phyloP scores from a whole-genome alignment of 148 eudicot genomes.

The Silene uniflora region DNA sequence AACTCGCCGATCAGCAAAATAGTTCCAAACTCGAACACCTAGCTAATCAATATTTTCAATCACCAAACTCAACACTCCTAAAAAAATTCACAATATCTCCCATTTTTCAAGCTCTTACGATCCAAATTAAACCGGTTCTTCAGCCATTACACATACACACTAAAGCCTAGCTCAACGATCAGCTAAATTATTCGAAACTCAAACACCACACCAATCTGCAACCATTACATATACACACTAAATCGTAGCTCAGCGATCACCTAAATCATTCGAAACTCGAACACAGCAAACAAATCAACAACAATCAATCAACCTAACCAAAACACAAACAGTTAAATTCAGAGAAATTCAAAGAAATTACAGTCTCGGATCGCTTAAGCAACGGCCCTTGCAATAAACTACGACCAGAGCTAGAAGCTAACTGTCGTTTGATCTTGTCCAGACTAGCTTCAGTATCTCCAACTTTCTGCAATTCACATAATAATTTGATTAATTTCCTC shows the following conservation, averaged over 20 bases:
- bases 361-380: slow-evolving; percentile 95
- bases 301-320: not conserved
- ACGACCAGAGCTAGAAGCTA: slow-evolving; percentile 78
- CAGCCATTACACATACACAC: not conserved
- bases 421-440: slow-evolving; percentile 89
- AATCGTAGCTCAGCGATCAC: slow-evolving; percentile 18
- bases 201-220: too few relatives aligned
- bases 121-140: not conserved
- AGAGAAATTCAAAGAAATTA: slow-evolving; percentile 20
- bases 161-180: not conserved
- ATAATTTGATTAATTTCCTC: too few relatives aligned
- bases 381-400: slow-evolving; percentile 89
- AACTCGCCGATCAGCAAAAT: slow-evolving; percentile 18
- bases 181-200: too few relatives aligned
- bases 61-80: too few relatives aligned
- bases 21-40: not conserved
- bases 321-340: not conserved
- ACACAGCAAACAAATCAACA: not conserved
- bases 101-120: not conserved
- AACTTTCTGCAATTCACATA: slow-evolving; percentile 61
- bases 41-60: too few relatives aligned
- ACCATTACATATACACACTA: not conserved
- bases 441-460: slow-evolving; percentile 63
- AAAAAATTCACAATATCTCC: too few relatives aligned
- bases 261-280: not conserved